A percentile compares a stretch with the other conserved stretches of the same genome.
Conservation (phyloP, 2,329 filamentous ascomycete species). For the Aspergillus unguis region DNA sequence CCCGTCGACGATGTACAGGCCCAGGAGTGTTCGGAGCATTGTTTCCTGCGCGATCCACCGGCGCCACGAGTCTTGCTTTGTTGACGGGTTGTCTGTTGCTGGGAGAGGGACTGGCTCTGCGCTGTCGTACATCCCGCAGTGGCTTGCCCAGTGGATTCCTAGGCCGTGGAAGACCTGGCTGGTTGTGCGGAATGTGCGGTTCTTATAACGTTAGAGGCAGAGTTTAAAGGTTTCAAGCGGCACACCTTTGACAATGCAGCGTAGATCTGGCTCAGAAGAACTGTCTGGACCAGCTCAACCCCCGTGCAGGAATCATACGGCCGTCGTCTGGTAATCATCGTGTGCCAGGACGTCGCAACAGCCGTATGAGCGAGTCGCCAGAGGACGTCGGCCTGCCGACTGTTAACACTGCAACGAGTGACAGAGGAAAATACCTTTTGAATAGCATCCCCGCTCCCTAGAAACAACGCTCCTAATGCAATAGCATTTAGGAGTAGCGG, state of each 20-base stretch:
- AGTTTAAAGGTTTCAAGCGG: neutral
- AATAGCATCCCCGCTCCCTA: constrained; percentile 1
- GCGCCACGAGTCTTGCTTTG: neutral
- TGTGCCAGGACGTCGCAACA: constrained; percentile 13
- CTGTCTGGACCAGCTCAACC: constrained; percentile 32
- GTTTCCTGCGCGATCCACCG: constrained; percentile 16
- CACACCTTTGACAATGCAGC: constrained; percentile 29
- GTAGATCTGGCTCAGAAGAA: constrained; percentile 34
- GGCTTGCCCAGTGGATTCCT: constrained; percentile 34
- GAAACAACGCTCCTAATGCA: constrained; percentile 10
- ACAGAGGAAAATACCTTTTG: neutral
- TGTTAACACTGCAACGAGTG: neutral
- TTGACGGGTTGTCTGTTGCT: neutral
- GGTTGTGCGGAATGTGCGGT: constrained; percentile 30
- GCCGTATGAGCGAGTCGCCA: constrained; percentile 15
- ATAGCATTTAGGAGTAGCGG: constrained; percentile 10
- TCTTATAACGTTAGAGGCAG: constrained; percentile 9
- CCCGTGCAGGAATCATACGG: constrained; percentile 23
- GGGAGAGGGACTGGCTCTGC: neutral
- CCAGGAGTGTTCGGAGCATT: constrained; percentile 13
- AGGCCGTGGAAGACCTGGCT: constrained; percentile 35
- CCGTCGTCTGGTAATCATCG: constrained; percentile 8
- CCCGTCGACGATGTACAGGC: constrained; percentile 17
- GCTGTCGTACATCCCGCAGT: constrained; percentile 29
- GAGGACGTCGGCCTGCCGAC: constrained; percentile 5